phyloP scores from a whole-genome alignment of 345 rosid species.

The Heritiera littoralis region DNA sequence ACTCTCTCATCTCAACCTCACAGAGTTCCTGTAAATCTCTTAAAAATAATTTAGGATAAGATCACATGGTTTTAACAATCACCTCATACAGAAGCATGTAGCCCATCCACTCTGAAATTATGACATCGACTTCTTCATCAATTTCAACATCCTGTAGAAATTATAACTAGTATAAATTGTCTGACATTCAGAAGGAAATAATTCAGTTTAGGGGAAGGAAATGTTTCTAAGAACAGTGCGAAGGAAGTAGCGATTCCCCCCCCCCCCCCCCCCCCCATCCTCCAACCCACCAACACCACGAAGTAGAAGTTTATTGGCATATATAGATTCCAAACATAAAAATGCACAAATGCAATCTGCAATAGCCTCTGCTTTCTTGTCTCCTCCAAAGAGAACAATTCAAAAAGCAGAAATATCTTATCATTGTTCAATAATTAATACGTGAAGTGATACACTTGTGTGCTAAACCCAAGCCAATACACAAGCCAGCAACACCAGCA shows the following conservation, averaged over 20 bases:
- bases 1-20: background rate
- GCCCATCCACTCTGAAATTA: conserved; percentile 99
- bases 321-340: background rate
- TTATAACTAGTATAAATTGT: conserved; percentile 18
- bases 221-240: background rate
- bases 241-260: background rate
- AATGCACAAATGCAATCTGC: background rate
- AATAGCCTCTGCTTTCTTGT: background rate
- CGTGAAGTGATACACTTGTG: background rate
- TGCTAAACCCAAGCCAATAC: background rate
- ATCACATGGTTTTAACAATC: conserved; percentile 27
- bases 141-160: conserved; percentile 87
- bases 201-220: conserved; percentile 13
- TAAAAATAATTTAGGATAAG: conserved; percentile 6
- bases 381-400: background rate
- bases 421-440: background rate
- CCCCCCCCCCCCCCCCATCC: background rate
- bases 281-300: background rate
- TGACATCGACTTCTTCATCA: conserved; percentile 92
- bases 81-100: conserved; percentile 99
- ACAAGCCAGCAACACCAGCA: background rate
- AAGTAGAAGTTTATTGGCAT: background rate
- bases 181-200: conserved; percentile 15
- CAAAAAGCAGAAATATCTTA: background rate
- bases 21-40: conserved; percentile 18